Base-by-base conservation (phyloP, 371 early-diverging fungal species). In the Phascolomyces articulosus region DNA sequence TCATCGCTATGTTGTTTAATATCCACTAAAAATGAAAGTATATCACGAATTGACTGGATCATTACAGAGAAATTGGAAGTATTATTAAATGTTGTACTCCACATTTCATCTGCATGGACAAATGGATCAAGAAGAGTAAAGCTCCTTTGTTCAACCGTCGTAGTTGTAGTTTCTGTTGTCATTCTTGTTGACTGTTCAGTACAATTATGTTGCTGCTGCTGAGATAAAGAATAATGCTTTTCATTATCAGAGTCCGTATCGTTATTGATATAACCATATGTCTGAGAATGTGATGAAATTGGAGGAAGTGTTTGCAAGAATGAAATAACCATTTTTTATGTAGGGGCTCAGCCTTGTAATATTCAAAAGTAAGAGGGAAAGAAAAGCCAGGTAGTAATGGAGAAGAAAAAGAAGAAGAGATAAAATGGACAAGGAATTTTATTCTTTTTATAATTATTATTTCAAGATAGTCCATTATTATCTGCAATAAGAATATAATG, bases 281-380 rank as follows among this genome's bases (percentile, higher is more conserved):
- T 47, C 15, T 24, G 51, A 13, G 44, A 41, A 28, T 23, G 27
- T 27, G 60, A 59, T 15, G 56, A 10, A 27, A 55, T n/a, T 1
- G 60, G 60, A 3, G 60, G 60, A n/a, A 59, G 24, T 10, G 47
- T 13, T n/a, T 59, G 60, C 24, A 59, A 59, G 44, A 59, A n/a
- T n/a, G 40, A 59, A 47, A 7, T 59, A 3, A 59, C 60, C 60
- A 59, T 59, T 38, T 38, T 57, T 3, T 26, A 58, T 13, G 20
- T 20, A 31, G 38, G 26, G 18, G 31, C 3, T 40, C 6, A 15
- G 41, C 8, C 18, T 0, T 10, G 15, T 27, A 31, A 29, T 20
- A 15, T 4, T 38, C 9, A 20, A 38, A 24, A 40, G 40, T n/a
- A n/a, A n/a, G n/a, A n/a, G n/a, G n/a, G n/a, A n/a, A n/a, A n/a